Base-by-base conservation (phyloP, 768 basidiomycete genomes). In the Phaeotremella fagi region DNA sequence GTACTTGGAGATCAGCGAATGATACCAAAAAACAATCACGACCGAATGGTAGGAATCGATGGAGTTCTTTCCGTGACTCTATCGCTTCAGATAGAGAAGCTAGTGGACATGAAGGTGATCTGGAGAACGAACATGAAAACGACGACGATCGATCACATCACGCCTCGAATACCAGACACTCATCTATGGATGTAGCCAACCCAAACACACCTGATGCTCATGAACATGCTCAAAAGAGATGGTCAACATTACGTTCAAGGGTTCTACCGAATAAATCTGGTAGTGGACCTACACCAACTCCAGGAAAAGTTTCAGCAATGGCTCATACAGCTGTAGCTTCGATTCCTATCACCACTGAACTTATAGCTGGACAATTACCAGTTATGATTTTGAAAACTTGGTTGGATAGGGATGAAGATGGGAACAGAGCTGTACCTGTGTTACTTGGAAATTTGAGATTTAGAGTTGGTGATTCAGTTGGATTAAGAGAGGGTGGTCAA, bases 351-450 rank as follows among this genome's bases (percentile, higher is more conserved):
- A 73, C 72, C 3, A 73, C 67, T 22, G 75, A 76, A 52, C 58
- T 76, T 16, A 46, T 75, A 24, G 69, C 68, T 0, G 75, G 73
- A 3, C 68, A 68, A 48, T 52, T 76, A 18, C 72, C 67, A 1
- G 73, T 74, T 11, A 71, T 75, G 66, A 73, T 76, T 23, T 48
- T 76, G 26, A 73, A 73, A 48, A 73, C 72, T 23, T 72, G 68
- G 65, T 27, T 76, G 29, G 75, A 76, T 55, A 45, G 72, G 31
- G 75, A 76, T 50, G 75, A 76, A 47, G 61, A 72, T 52, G 75
- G 75, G 2, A 59, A 64, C 27, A 57, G 68, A 28, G 66, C 72
- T 29, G 75, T 76, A 1, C 75, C 75, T 1, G 72, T 76, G 1
- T 54, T 75, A 24, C 52, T 76, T 33, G 72, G 67, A 1, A 73